These are phyloP conservation scores for Phytopythium vexans DNA, from an alignment of 352 stramenopile species.

Conservation along the genomic window DNA sequence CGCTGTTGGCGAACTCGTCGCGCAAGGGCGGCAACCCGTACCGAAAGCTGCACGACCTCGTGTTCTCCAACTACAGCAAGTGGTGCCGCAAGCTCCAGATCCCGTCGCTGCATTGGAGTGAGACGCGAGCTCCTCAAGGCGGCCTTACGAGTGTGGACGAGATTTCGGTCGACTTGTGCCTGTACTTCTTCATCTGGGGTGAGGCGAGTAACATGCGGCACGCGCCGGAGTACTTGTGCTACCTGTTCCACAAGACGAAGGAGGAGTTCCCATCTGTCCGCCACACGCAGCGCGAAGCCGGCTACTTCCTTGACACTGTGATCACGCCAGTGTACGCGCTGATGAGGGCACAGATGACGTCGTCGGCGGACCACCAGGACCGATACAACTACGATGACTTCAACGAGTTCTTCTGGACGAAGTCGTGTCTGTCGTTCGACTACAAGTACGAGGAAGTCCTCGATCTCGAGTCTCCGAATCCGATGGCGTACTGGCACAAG, in stretches of 20 bases:
- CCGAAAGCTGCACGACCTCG: conserved; percentile 70
- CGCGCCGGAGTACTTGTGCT: conserved; percentile 98
- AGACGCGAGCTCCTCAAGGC: conserved; percentile 66
- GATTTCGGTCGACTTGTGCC: conserved; percentile 79
- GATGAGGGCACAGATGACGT: conserved; percentile 84
- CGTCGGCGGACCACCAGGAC: conserved; percentile 90
- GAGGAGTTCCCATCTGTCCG: conserved; percentile 76
- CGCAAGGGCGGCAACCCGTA: conserved; percentile 79
- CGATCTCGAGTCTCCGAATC: conserved; percentile 66
- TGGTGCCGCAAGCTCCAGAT: conserved; percentile 88
- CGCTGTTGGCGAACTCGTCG: conserved; percentile 93
- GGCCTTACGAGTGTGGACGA: conserved; percentile 86
- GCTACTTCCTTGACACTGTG: conserved; percentile 97
- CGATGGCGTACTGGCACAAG: conserved; percentile 53
- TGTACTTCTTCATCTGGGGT: conserved; percentile 99
- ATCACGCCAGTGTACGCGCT: conserved; percentile 95
- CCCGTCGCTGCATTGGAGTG: conserved; percentile 62
- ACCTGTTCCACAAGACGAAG: conserved; percentile 97
- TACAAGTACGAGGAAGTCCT: conserved; percentile 90
- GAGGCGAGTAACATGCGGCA: conserved; percentile 97
- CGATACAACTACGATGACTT: conserved; percentile 99
- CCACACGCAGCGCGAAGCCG: conserved; percentile 83
- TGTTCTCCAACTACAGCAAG: conserved; percentile 89
- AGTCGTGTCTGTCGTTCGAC: conserved; percentile 93
- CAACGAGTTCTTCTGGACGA: conserved; percentile 99